Evolutionary conservation across 2,329 filamentous ascomycete genomes (phyloP).

Genomic region (Fusarium decemcellulare): DNA sequence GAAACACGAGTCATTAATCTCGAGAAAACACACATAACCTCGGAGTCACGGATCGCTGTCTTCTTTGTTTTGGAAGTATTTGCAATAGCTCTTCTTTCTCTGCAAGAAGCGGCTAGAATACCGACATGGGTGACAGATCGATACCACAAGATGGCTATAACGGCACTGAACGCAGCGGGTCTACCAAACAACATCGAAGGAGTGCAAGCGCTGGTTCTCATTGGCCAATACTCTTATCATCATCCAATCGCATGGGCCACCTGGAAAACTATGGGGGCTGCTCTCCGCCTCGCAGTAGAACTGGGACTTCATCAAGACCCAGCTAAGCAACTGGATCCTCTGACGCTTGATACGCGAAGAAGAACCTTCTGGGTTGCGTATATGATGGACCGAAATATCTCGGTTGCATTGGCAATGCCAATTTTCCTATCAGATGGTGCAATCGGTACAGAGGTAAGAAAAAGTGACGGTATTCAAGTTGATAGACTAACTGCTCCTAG

Average conservation of each 20-base stretch:
- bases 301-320: background rate
- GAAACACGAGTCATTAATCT: no score
- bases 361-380: background rate
- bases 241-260: background rate
- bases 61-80: background rate
- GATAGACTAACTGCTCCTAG: no score
- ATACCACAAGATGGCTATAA: background rate
- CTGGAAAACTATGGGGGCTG: background rate
- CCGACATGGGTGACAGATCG: background rate
- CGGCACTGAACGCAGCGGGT: background rate
- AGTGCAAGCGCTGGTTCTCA: background rate
- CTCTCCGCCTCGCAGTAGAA: background rate
- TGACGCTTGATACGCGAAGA: background rate
- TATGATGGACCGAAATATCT: background rate
- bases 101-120: background rate
- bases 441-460: no score
- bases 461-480: no score
- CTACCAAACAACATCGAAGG: background rate
- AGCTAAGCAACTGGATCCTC: background rate
- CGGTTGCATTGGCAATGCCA: background rate
- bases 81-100: background rate
- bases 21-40: no score
- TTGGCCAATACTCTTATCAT: background rate
- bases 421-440: no score
- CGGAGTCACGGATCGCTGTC: background rate